Evolutionary conservation across 495 filamentous ascomycete genomes (phyloP), one percentile per base, ranked within the genome.

Genomic region (Darksidea phi): DNA sequence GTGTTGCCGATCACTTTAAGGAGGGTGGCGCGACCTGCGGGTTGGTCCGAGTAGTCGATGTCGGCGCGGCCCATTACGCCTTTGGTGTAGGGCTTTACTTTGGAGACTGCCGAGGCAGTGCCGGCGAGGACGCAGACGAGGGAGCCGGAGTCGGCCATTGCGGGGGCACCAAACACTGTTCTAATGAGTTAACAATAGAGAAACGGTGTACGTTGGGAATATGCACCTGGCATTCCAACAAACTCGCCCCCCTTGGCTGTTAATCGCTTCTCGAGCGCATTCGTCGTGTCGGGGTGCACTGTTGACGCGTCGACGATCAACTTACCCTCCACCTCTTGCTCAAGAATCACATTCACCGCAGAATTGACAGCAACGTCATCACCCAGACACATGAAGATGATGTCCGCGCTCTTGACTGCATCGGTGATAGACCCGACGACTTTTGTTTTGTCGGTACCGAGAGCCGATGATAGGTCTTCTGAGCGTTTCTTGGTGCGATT

Each of bases 1-100:
- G 86, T 88, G 71, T 97, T 97, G 26, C 91, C 92, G 15, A 94
- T 79, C 42, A 95, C 72, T 74, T 96, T 97, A 21, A 96, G 76
- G 25, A 81, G 76, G 1, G 80, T 78, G 17, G 88, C 81, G 47
- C 80, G 79, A 48, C 80, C 76, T 42, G 76, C 77, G 3, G 80
- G 76, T 72, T 88, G 77, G 64, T 80, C 84, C 59, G 78, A 76
- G 70, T 88, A 88, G 66, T 90, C 82, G 69, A 97, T 86, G 57
- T 84, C 84, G 21, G 82, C 79, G 59, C 80, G 80, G 26, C 87
- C 80, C 70, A 87, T 90, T 34, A 96, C 90, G 57, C 89, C 91
- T 51, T 84, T 87, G 66, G 84, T 86, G 74, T 85, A 97, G 0
- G 88, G 89, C 18, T 79, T 79, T 3, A 89, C 81, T 56, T 81